Evolutionary conservation across 1,284 basidiomycete species (phyloP), one percentile per base, ranked within the genome.

Genomic region (Boletellus deceptivus): DNA sequence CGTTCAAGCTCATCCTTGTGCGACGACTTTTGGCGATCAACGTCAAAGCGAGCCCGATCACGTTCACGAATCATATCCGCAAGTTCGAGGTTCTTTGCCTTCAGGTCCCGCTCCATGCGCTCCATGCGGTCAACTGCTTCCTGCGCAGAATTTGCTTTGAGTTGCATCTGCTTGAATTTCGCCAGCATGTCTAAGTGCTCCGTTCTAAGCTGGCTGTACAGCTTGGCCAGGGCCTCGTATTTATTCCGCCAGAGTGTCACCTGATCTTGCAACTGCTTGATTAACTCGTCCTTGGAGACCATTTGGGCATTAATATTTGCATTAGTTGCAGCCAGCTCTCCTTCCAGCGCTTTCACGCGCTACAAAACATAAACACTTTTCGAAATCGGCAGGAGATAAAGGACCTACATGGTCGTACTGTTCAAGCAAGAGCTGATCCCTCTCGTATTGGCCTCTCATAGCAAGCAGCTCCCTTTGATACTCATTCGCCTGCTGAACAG

Each of bases 91-190:
- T 98, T 99, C 82, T 99, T 99, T 37, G 93, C 80, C 75, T 99
- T 99, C 63, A 98, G 78, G 69, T 99, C 97, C 34, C 95, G 79
- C 70, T 99, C 97, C 95, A 99, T 99, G 54, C 95, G 80, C 72
- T 99, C 97, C 94, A 99, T 98, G 64, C 88, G 89, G 71, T 99
- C 96, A 47, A 99, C 89, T n/a, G 96, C 93, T 72, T 99, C 97
- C 70, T 98, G 96, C 0, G 97, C 95, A 48, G 94, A 98, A 69
- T 95, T 97, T 18, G 97, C 97, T 72, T 98, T 98, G 62, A 99
- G 83, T 69, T 99, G 95, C 81, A 97, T 83, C 64, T 93, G 89
- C 76, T 99, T 99, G 79, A 92, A 96, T 74, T 97, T 98, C 63
- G 87, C 83, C 44, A 99, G 83, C 84, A 99, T 91, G 63, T 99